These are phyloP conservation scores for Brettanomyces custersianus DNA, from an alignment of 805 yeast species.

Conservation along the genomic window DNA sequence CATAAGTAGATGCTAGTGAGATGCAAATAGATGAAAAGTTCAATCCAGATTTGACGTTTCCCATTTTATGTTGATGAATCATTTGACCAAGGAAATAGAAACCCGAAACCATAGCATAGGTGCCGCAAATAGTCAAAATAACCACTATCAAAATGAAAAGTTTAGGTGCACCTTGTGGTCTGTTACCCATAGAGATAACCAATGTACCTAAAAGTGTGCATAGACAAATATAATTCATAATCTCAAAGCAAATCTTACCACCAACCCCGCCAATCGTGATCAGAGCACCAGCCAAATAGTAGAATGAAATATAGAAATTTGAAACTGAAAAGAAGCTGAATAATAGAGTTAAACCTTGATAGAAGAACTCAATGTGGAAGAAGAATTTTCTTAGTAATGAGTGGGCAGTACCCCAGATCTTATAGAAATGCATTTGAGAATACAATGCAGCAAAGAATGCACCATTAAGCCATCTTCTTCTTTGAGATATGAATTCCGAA, in stretches of 20 bases:
- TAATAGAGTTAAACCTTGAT: slow-evolving; percentile 69
- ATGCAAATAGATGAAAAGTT: slow-evolving; percentile 72
- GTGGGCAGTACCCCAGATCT: slow-evolving; percentile 86
- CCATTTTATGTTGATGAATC: slow-evolving; percentile 28
- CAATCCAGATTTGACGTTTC: slow-evolving; percentile 29
- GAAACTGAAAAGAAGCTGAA: slow-evolving; percentile 92
- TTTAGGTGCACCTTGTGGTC: slow-evolving; percentile 92
- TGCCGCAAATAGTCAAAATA: slow-evolving; percentile 67
- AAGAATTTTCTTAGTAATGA: slow-evolving; percentile 69
- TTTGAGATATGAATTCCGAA: slow-evolving; percentile 90
- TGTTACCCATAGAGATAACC: slow-evolving; percentile 89
- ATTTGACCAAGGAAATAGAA: slow-evolving; percentile 65
- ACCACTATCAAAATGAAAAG: slow-evolving; percentile 68
- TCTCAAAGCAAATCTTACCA: slow-evolving; percentile 78
- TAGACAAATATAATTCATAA: slow-evolving; percentile 78
- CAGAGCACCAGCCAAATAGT: slow-evolving; percentile 85
- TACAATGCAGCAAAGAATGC: slow-evolving; percentile 94
- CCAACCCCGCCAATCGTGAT: slow-evolving; percentile 51
- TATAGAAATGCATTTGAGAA: slow-evolving; percentile 75
- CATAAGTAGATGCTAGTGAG: slow-evolving; percentile 84
- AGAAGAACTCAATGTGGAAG: slow-evolving; percentile 80
- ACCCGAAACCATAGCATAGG: slow-evolving; percentile 76
- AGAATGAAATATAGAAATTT: slow-evolving; percentile 86
- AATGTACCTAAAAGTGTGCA: slow-evolving; percentile 82
- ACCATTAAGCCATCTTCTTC: slow-evolving; percentile 98